Evolutionary conservation across 306 rosid species (phyloP).

Genomic region (Mucuna pruriens): DNA sequence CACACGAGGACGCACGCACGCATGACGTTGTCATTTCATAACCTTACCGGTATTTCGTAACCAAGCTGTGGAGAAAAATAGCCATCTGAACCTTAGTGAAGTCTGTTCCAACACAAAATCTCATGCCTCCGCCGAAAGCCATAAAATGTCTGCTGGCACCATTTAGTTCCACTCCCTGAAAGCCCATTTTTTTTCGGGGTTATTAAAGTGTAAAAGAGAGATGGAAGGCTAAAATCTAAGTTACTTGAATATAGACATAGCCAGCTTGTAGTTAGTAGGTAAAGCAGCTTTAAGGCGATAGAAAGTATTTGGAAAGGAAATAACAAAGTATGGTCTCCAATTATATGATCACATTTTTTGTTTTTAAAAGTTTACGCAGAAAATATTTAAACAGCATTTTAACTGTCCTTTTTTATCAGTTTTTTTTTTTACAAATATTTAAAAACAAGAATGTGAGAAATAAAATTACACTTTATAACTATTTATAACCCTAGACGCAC

Average conservation of each 20-base stretch:
- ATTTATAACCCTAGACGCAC: conserved; percentile 43
- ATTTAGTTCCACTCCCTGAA: conserved; percentile 67
- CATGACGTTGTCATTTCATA: not conserved
- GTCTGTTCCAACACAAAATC: conserved; percentile 97
- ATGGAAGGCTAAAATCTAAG: conserved; percentile 12
- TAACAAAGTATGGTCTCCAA: not conserved
- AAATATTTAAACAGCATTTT: not conserved
- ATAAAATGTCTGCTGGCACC: conserved; percentile 83
- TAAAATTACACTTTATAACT: not conserved
- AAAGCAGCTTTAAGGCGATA: not conserved
- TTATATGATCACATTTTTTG: not conserved
- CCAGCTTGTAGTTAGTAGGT: not conserved
- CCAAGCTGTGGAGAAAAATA: conserved; percentile 84
- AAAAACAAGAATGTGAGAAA: not conserved
- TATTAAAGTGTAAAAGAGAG: conserved; percentile 19
- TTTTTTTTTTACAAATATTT: not conserved
- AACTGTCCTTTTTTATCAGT: not conserved
- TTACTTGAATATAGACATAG: not conserved
- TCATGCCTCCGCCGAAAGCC: conserved; percentile 99
- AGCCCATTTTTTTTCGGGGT: conserved; percentile 17
- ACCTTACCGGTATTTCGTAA: conserved; percentile 81
- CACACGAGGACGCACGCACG: not conserved
- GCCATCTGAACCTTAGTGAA: conserved; percentile 97
- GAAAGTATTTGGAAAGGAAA: conserved; percentile 13
- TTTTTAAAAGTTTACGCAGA: no score